Evolutionary conservation across 768 basidiomycete species (phyloP), one percentile per base, ranked within the genome.

Genomic region (Amanita rimosa): DNA sequence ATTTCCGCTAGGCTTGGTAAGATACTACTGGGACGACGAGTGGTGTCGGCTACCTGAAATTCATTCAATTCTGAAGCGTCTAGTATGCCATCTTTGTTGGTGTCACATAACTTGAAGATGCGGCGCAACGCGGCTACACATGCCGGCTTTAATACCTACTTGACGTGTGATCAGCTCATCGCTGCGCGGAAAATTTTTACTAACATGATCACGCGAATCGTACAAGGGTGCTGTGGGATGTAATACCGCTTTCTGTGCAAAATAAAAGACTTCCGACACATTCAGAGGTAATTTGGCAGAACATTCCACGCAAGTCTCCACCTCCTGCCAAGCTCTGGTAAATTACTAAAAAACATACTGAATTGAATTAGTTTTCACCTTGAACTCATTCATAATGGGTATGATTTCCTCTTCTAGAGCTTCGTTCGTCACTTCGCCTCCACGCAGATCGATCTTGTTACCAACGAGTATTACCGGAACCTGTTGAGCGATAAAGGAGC

Each of bases 321-420:
- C 94, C 77, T 97, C 94, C 95, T 98, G 55, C 35, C 51, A 49
- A 50, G 49, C 40, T 38, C 31, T 50, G 46, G 44, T 50, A 53
- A 43, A 43, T 46, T 38, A 51, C 31, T 40, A 45, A 48, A 45
- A 27, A 54, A 45, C 19, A 29, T 37, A 34, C 46, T 2, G 22
- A 9, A 8, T 22, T 16, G 45, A 14, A 35, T 19, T 31, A 7
- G n/a, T 13, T 58, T 67, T 48, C 59, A 83, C 93, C 79, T 99
- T 99, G 81, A 95, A 99, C 65, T 98, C 95, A 55, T 85, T 83
- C 95, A 98, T 99, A 48, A 99, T 92, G 26, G 95, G 95, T 49
- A 87, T 65, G 54, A 98, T 94, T 65, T 98, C 95, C 53, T 86
- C 91, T 64, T 95, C 92, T 52, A 99, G 67, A 2, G 86, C 90